Percentiles rank a stretch among this genome's conserved stretches.
Conservation (phyloP, 176 grass and related monocot species). For the Rhynchospora pubera region DNA sequence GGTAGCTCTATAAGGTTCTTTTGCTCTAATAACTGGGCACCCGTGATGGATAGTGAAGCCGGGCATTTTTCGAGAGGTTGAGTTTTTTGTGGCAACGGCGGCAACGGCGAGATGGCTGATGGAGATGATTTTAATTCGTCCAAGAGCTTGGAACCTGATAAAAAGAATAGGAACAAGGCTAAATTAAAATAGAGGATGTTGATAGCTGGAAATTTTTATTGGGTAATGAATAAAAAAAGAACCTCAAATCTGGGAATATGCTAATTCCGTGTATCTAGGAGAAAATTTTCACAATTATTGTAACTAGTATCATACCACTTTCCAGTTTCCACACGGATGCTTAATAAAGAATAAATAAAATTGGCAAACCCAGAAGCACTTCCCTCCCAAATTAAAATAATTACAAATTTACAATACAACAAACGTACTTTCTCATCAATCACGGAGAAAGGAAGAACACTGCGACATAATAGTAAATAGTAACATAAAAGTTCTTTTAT, state of each 20-base stretch:
- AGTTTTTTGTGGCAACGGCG: conserved; percentile 8
- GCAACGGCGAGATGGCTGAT: neutral
- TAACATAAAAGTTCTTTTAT: neutral
- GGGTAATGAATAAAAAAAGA: neutral
- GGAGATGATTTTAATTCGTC: conserved; percentile 28
- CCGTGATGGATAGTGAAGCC: conserved; percentile 37
- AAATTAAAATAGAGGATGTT: neutral
- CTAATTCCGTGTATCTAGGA: neutral
- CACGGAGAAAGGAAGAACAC: neutral
- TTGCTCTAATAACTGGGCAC: conserved; percentile 16
- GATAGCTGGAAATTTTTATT: neutral
- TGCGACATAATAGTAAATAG: neutral
- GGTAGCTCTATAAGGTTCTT: conserved; percentile 57
- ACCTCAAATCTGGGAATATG: neutral
- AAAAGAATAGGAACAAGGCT: neutral
- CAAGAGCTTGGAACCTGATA: conserved; percentile 20
- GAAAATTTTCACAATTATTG: neutral
- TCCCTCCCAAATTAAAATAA: neutral
- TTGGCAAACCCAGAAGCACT: neutral
- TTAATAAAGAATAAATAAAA: neutral
- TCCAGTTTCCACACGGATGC: neutral
- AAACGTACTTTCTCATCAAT: neutral
- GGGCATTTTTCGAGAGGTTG: conserved; percentile 30
- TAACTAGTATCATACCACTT: neutral
- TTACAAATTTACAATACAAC: neutral